Evolutionary conservation across 805 yeast species (phyloP), one percentile per base, ranked within the genome.

Genomic region (Maudiozyma saulgeensis): DNA sequence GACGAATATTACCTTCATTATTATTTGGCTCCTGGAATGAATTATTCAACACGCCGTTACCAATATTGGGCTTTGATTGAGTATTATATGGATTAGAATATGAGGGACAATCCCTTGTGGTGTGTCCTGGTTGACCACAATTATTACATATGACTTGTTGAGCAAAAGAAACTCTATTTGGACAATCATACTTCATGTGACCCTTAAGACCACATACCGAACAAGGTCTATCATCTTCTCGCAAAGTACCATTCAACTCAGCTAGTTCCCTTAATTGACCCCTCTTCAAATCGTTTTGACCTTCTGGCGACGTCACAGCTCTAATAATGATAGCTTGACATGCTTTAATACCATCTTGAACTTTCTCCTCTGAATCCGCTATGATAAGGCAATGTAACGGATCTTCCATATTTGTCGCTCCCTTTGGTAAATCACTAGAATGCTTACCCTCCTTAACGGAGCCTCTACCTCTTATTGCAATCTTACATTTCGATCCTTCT

Each of bases 381-480:
- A 86, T 85, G 45, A 93, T 81, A 39, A 90, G 68, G 59, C 96
- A 90, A 67, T 93, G 99, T 48, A 95, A 68, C 41, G 88, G 95
- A 51, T 95, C 99, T 43, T 82, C 81, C 55, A 82, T 69, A 51
- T 79, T 76, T 52, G 76, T 73, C 32, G 77, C 77, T 15, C 71
- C 73, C 41, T 75, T 71, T 5, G 76, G 72, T 15, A 74, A 62
- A 38, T 72, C 74, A 12, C 72, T 60, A 1, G 78, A 68, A 50
- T 78, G 77, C 63, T 81, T 84, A 32, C 98, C 98, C 61, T 87
- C 96, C 61, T 91, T 91, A 18, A 89, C 95, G 1, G 97, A 90
- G 0, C 99, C 99, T 56, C 85, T 82, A 26, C 99, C 99, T 56
- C 99, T 75, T 45, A 93, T 86, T 2, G 90, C 95, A 51, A 93